Evolutionary conservation across 768 basidiomycete genomes (phyloP), one percentile per base, ranked within the genome.

Genomic region (Rhizopogon rudus): DNA sequence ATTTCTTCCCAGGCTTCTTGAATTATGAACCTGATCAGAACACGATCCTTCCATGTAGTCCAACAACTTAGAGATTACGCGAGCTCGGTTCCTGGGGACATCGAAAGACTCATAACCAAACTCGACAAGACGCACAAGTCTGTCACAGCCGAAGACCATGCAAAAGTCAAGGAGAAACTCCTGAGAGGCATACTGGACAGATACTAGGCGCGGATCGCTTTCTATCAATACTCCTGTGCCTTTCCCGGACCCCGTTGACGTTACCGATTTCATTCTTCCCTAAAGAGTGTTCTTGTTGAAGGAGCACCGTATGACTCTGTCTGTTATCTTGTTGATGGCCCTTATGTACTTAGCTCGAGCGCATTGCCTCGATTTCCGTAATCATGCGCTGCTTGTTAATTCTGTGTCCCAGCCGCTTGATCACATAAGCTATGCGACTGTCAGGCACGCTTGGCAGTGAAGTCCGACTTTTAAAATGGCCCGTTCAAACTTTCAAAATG

Each of bases 81-180:
- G 33, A 73, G 76, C 57, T 75, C 71, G 20, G 61, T 80, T n/a
- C 82, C 84, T 5, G 73, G 63, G 31, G 75, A 77, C 44, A 66
- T 81, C 33, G 86, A 87, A 61, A 75, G 75, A 42, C 74, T 74
- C 7, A 78, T 86, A 48, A 67, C 74, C 2, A 66, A 63, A 12
- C 69, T 83, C 7, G 86, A 88, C 57, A 84, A 81, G 66, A 77
- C 78, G 55, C 70, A 72, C 57, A 82, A 78, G 57, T 68, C 70
- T 13, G 61, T 72, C 14, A 62, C 67, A 16, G 68, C 65, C 49
- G 57, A 72, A 40, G 70, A 72, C 41, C 61, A 69, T 33, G 65
- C 63, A 52, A 72, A 57, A 48, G 68, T 68, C 42, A 70, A 72
- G 33, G 69, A 70, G 56, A 72, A 59, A 52, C 65, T 70, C 12